Percentiles rank a stretch among this genome's conserved stretches.
Conservation (phyloP, 768 basidiomycete species). For the Ephemerocybe angulata region DNA sequence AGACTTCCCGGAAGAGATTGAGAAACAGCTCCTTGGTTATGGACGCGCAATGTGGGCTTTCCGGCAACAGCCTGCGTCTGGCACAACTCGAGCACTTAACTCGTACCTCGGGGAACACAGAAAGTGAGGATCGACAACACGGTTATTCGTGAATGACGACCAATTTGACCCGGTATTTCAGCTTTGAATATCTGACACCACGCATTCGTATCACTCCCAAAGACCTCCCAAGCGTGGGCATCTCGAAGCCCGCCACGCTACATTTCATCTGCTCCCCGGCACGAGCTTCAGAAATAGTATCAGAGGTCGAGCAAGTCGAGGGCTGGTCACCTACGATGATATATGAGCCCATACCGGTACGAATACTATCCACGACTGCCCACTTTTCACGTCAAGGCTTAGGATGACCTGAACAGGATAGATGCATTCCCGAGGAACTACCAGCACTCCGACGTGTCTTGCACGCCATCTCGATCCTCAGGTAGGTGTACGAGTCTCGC, state of each 20-base stretch:
- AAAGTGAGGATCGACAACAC: slow-evolving; percentile 41
- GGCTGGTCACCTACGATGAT: slow-evolving; percentile 67
- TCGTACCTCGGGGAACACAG: slow-evolving; percentile 70
- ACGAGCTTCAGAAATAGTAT: slow-evolving; percentile 63
- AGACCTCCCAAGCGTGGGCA: slow-evolving; percentile 55
- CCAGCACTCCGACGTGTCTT: slow-evolving; percentile 61
- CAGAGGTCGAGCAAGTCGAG: slow-evolving; percentile 50
- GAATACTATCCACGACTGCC: not conserved
- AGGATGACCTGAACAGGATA: slow-evolving; percentile 42
- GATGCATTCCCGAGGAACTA: slow-evolving; percentile 77
- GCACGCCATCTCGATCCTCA: slow-evolving; percentile 60
- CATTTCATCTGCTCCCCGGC: slow-evolving; percentile 87
- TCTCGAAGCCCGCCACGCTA: slow-evolving; percentile 50
- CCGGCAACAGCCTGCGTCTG: slow-evolving; percentile 48
- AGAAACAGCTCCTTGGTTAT: slow-evolving; percentile 53
- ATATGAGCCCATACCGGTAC: slow-evolving; percentile 85
- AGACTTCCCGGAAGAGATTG: slow-evolving; percentile 66
- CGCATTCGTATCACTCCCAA: slow-evolving; percentile 66
- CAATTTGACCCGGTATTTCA: slow-evolving; percentile 25
- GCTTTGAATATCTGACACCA: slow-evolving; percentile 77
- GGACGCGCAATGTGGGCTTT: slow-evolving; percentile 79
- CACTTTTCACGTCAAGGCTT: not conserved
- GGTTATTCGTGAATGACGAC: not conserved
- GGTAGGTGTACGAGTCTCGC: slow-evolving; percentile 36
- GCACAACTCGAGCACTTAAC: slow-evolving; percentile 75